A percentile compares a stretch with the other conserved stretches of the same genome.
Conservation (phyloP, 2,329 filamentous ascomycete species). For the Bertia moriformis region DNA sequence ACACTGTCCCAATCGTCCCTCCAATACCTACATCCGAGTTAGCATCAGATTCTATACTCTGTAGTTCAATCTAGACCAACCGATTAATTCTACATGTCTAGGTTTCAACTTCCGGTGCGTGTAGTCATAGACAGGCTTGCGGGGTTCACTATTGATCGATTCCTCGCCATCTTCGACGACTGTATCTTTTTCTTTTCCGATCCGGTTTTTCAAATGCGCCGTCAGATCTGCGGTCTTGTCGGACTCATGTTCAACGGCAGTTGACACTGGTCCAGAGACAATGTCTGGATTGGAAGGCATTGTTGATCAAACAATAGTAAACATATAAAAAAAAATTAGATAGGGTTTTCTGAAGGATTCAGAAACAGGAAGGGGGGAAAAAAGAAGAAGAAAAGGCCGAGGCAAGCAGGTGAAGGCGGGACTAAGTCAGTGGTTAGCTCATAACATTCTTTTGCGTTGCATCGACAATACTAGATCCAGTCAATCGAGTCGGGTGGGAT, state of each 20-base stretch:
- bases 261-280: too few relatives aligned
- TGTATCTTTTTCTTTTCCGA: background rate
- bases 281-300: background rate
- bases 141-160: background rate
- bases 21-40: too few relatives aligned
- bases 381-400: background rate
- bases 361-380: background rate
- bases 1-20: constrained; percentile 39
- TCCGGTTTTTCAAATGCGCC: background rate
- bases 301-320: background rate
- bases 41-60: too few relatives aligned
- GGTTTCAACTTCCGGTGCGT: constrained; percentile 19
- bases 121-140: background rate
- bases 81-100: constrained; percentile 21
- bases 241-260: background rate
- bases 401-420: background rate
- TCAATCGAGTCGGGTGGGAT: too few relatives aligned
- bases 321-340: background rate
- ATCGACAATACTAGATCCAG: too few relatives aligned
- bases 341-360: too few relatives aligned
- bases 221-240: background rate
- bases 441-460: too few relatives aligned
- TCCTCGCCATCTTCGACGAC: background rate
- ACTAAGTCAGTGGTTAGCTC: background rate
- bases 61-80: too few relatives aligned